These are phyloP conservation scores for Lophium mytilinum DNA, from an alignment of 495 filamentous ascomycete species.

Conservation along the genomic window DNA sequence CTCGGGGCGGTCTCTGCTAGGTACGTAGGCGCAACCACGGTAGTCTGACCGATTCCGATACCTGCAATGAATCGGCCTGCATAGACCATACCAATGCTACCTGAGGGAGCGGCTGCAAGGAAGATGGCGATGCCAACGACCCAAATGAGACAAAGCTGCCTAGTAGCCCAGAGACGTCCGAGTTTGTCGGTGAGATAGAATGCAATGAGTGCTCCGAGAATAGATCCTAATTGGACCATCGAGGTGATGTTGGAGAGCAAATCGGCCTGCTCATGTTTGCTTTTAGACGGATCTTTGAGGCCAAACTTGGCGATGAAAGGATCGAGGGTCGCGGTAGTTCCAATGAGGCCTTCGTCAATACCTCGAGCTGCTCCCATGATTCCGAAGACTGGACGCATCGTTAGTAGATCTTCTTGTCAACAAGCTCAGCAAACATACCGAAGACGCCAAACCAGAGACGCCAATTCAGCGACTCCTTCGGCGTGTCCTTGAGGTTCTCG, in stretches of 20 bases:
- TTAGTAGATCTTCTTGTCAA: background rate
- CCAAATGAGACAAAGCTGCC: slow-evolving; percentile 58
- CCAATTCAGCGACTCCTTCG: slow-evolving; percentile 29
- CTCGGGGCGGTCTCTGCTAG: slow-evolving; percentile 56
- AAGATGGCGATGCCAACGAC: slow-evolving; percentile 60
- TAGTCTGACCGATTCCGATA: slow-evolving; percentile 59
- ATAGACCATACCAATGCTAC: slow-evolving; percentile 55
- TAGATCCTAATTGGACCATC: slow-evolving; percentile 65
- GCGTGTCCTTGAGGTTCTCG: slow-evolving; percentile 24
- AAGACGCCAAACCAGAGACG: slow-evolving; percentile 31
- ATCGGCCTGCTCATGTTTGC: slow-evolving; percentile 45
- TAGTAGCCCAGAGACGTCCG: slow-evolving; percentile 61
- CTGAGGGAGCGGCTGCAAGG: slow-evolving; percentile 46
- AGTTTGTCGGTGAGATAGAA: slow-evolving; percentile 61
- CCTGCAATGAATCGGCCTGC: slow-evolving; percentile 61
- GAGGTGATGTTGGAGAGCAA: slow-evolving; percentile 62
- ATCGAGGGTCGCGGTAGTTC: slow-evolving; percentile 54
- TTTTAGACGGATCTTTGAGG: slow-evolving; percentile 41
- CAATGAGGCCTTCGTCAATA: slow-evolving; percentile 69
- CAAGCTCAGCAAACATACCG: slow-evolving; percentile 6
- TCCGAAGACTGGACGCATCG: slow-evolving; percentile 31
- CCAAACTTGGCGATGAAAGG: slow-evolving; percentile 55
- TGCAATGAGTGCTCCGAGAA: slow-evolving; percentile 57
- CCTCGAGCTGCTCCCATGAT: slow-evolving; percentile 62
- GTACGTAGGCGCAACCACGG: slow-evolving; percentile 53